Base-by-base conservation (phyloP, 306 rosid genomes). In the Acacia crassicarpa region DNA sequence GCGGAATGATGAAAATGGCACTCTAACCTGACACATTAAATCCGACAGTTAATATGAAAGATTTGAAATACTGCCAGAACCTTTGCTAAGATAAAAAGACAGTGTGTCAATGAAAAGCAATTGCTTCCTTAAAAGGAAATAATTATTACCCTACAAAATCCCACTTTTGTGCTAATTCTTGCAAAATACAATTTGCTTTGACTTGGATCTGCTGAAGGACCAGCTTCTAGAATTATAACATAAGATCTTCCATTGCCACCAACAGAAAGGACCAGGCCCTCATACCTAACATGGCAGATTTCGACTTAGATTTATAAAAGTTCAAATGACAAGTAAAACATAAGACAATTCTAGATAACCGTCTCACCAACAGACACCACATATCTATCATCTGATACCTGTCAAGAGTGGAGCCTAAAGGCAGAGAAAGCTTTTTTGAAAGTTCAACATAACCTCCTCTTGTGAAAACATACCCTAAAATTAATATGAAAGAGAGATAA, bases 231-330 rank as follows among this genome's bases (percentile, higher is more conserved):
- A 91, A 93, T 95, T 81, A 93, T 83, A 71, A 93, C 89, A 81
- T 93, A 95, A 46, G 99, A 88, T 83, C 93, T 93, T 74, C 98
- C 99, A 78, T 95, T 95, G 82, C 99, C 98, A 80, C 99, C 99
- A 38, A 95, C 93, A 77, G 99, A 95, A 82, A 95, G 93, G 87
- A 95, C 91, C 82, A 95, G 83, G 80, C 99, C 99, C 87, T 95
- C 99, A 30, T 91, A 95, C 90, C 99, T 93, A 87, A 68, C 82
- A 73, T 77, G 78, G 44, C 27, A 76, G 78, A 75, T 53, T 66
- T 32, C 35, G 61, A 80, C 40, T 44, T 53, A 66, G 15, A 84
- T 63, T 51, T 23, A 44, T 38, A 62, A 45, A 77, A 85, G 32
- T 72, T 79, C 23, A 69, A 43, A 71, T 74, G 56, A 76, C 53